Base-by-base conservation (phyloP, 2,329 filamentous ascomycete genomes). In the Chaetomiaceae sp. region DNA sequence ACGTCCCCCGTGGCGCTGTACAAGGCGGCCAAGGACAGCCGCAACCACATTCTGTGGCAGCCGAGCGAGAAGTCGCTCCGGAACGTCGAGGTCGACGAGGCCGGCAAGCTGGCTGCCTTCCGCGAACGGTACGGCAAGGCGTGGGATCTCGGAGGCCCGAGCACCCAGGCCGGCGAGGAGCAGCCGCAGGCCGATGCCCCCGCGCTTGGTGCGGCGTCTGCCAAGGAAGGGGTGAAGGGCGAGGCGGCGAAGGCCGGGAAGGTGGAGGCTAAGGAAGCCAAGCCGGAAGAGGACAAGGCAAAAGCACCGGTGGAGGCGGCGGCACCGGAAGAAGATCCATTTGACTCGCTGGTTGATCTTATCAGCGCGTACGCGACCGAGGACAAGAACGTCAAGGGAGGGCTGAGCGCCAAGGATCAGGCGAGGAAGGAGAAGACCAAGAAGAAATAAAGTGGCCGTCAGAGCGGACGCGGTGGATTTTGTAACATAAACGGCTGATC, bases 81-180 rank as follows among this genome's bases (percentile, higher is more conserved):
- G 63, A 95, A 93, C 65, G 77, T 96, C 48, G 93, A 98, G 70
- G 82, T 94, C 53, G 93, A 98, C 66, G 93, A 97, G 75, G 91
- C 93, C 3, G 93, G 93, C 15, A 81, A 86, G 62, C 70, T 98
- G 60, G 86, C 84, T 42, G 86, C 87, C 45, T 98, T 98, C 72
- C 78, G 93, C 60, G 78, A 77, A 51, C 78, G 86, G 47, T 98
- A 90, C 71, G 93, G 93, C 20, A 74, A 84, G 49, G 81, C 81
- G 10, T 98, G 87, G 75, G 93, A 98, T 69, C 72, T 79, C 19
- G 69, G 57, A 8, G 54, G 64, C 9, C 42, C 42, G 7, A 30
- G 8, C 30, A 12, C 14, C 27, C 4, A n/a, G 10, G 9, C 4
- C 27, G 27, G 27, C 27, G 27, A 30, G 27, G 6, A 11, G 17